Base-by-base conservation (phyloP, 1,139 yeast species). In the Maudiozyma humilis region DNA sequence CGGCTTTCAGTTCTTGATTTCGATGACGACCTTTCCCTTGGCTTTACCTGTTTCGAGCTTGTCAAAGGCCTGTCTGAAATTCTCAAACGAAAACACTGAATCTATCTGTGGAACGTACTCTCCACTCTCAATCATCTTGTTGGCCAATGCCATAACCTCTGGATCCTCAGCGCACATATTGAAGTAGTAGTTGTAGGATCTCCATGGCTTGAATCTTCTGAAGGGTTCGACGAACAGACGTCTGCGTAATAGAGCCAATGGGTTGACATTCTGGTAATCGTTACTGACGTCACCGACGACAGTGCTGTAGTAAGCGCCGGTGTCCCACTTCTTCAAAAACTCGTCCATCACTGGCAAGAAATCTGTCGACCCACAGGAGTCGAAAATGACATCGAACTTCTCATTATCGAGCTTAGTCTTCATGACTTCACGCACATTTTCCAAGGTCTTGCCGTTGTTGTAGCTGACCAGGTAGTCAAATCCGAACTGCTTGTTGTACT, bases 21-120 rank as follows among this genome's bases (percentile, higher is more conserved):
- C 38, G 4, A 76, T 50, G 8, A 83, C 71, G 35, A 82, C 69
- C 58, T 84, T 84, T 31, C 94, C 94, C 46, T 69, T 70, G 3
- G 81, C 78, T 41, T 62, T 68, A 43, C 75, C 73, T 14, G 69
- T 60, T 14, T 57, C 61, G 32, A 80, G 59, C 47, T 63, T 67
- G 5, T 72, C 72, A 43, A 73, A 56, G 0, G 86, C 89, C 7
- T 65, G 57, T 39, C 71, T 57, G 52, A 64, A 73, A 15, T 79
- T 71, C 3, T 67, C 71, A 54, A 81, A 70, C 3, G 69, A 59
- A 51, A 67, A 71, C 18, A 72, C 72, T 10, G 78, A 67, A 58
- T 82, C 91, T 39, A 83, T 66, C 6, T 66, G 59, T 10, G 77
- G 66, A 36, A 63, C 62, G 39, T 78, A 54, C 19, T 68, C 59